A percentile compares a stretch with the other conserved stretches of the same genome.
Evolutionary conservation across 1,284 basidiomycete genomes (phyloP).

Genomic region (Peniophora sp.): DNA sequence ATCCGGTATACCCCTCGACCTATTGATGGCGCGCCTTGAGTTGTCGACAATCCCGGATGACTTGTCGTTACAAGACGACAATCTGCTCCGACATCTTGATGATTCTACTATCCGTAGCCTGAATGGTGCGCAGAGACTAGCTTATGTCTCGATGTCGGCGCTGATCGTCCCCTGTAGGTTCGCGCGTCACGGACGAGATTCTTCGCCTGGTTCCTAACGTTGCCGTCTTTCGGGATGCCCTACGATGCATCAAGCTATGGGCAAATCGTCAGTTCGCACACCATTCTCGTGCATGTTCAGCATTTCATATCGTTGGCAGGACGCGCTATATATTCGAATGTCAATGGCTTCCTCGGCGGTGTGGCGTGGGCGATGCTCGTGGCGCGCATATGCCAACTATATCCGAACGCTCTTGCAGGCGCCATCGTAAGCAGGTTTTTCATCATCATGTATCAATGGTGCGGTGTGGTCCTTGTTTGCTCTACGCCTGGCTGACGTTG

Average conservation of each 20-base stretch:
- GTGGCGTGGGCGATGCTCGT: slow-evolving; percentile 99
- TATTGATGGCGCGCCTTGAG: slow-evolving; percentile 85
- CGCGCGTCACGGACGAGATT: slow-evolving; percentile 95
- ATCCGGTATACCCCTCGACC: slow-evolving; percentile 89
- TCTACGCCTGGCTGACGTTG: neutral
- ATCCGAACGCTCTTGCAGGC: slow-evolving; percentile 91
- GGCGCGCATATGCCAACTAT: slow-evolving; percentile 97
- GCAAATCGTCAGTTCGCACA: slow-evolving; percentile 73
- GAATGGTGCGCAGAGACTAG: slow-evolving; percentile 53
- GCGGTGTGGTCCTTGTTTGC: slow-evolving; percentile 17
- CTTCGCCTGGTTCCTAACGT: slow-evolving; percentile 93
- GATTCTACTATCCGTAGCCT: slow-evolving; percentile 93
- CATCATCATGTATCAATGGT: slow-evolving; percentile 96
- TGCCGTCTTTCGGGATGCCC: slow-evolving; percentile 86
- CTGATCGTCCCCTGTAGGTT: slow-evolving; percentile 50
- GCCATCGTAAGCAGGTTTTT: slow-evolving; percentile 97
- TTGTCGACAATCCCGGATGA: slow-evolving; percentile 86
- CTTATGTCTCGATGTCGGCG: too few species aligned
- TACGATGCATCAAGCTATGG: slow-evolving; percentile 98
- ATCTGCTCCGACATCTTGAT: slow-evolving; percentile 87
- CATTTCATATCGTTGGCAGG: slow-evolving; percentile 39
- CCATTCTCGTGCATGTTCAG: slow-evolving; percentile 5
- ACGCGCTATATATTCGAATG: slow-evolving; percentile 96
- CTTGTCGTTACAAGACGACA: slow-evolving; percentile 85
- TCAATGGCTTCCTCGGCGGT: slow-evolving; percentile 96